Base-by-base conservation (phyloP, 306 rosid genomes). In the Purshia tridentata region DNA sequence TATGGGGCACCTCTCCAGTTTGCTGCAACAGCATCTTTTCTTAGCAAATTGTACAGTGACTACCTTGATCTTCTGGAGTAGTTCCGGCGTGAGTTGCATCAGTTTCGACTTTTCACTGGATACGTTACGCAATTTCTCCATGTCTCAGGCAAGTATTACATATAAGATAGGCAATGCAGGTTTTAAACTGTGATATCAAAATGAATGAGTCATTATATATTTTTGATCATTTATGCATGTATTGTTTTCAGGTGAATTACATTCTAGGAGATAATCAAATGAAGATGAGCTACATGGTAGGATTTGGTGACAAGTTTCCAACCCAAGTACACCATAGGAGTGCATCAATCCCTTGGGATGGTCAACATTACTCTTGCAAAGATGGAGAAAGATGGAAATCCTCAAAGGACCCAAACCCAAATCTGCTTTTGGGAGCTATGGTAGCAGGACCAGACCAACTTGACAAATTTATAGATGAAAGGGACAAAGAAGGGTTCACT, bases 11-110 rank as follows among this genome's bases (percentile, higher is more conserved):
- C 81, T 41, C 92, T 90, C 50, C 89, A 90, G 68, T 87, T 83
- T 74, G 91, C 91, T 59, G 93, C 90, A 70, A 90, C 97, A 54
- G 85, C 97, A 66, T 86, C 98, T 60, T 88, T 93, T 73, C 89
- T 90, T 53, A 81, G 89, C 68, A 89, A 89, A 85, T 77, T 90
- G 77, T 90, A 82, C 67, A 77, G 92, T 3, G 97, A 93, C 77
- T 93, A 93, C 81, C 95, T 84, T 59, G 80, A 82, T 66, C 90
- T 85, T 80, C 76, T 81, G 72, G 72, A 78, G 65, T 39, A 52
- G 68, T 41, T 75, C 89, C 2, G 76, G 85, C 47, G 78, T 78
- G 74, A 80, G 57, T 46, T 86, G 97, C 63, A 67, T 69, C 60
- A 79, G 52, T 53, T 77, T 66, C 67, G 76, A 9, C 22, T 90